Percentiles rank a stretch among this genome's conserved stretches.
These are phyloP conservation scores for Eimeria acervulina DNA, from an alignment of 169 alveolate genomes.

Conservation along the genomic window DNA sequence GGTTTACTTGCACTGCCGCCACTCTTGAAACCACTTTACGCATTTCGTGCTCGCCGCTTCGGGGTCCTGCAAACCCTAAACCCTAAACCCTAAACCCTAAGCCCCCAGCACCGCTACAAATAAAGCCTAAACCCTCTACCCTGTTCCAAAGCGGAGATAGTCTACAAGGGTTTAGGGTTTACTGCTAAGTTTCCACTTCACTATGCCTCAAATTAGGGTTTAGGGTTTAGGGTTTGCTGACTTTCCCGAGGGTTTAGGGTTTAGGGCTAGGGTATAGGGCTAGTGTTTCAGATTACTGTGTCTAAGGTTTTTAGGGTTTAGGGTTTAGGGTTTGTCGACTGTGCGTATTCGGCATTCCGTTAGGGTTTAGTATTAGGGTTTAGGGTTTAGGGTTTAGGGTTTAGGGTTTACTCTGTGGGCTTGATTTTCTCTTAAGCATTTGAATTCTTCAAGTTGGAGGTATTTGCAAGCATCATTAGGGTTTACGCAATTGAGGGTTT, in stretches of 20 bases:
- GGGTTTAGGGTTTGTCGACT: not conserved
- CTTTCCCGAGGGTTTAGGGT: too few relatives aligned
- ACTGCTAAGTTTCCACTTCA: not conserved
- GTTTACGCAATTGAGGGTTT: conserved; percentile 89
- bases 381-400: conserved; percentile 44
- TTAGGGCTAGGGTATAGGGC: not conserved
- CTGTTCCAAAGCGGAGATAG: too few relatives aligned
- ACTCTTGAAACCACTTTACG: conserved; percentile 94
- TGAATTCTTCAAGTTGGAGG: conserved; percentile 89
- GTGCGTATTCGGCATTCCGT: not conserved
- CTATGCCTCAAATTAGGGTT: not conserved
- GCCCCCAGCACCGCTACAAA: too few relatives aligned
- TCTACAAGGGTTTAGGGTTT: conserved; percentile 12
- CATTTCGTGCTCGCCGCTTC: conserved; percentile 91
- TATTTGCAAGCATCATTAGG: conserved; percentile 92
- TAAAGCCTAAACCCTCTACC: not conserved
- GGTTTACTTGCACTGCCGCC: conserved; percentile 90
- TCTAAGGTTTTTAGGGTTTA: not conserved
- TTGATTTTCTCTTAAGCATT: conserved; percentile 88
- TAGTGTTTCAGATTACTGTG: not conserved
- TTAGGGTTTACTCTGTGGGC: conserved; percentile 81
- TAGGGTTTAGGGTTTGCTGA: not conserved
- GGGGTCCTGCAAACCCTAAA: conserved; percentile 86
- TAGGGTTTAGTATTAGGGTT: not conserved
- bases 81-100: conserved; percentile 73